A percentile compares a stretch with the other conserved stretches of the same genome.
phyloP scores from a whole-genome alignment of 345 rosid genomes.

The Pugionium cornutum region DNA sequence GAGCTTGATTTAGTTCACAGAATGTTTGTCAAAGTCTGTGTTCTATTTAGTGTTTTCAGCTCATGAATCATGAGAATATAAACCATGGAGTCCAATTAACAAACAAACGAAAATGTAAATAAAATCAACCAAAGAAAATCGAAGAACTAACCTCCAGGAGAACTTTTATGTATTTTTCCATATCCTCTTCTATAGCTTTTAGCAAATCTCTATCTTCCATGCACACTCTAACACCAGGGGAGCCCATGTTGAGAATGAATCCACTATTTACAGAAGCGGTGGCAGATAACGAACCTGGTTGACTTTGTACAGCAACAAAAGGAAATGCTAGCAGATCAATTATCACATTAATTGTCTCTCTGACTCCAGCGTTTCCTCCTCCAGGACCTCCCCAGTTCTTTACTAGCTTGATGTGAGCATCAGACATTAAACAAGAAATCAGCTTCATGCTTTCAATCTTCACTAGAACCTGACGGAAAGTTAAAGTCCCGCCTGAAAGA shows the following conservation, averaged over 20 bases:
- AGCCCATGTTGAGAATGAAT: conserved; percentile 80
- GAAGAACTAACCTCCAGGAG: conserved; percentile 72
- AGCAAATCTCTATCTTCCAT: conserved; percentile 75
- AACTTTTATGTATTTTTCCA: conserved; percentile 79
- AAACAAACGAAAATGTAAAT: background rate
- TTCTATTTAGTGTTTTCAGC: conserved; percentile 13
- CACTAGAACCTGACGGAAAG: conserved; percentile 75
- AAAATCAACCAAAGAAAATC: conserved; percentile 9
- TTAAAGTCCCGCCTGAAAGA: conserved; percentile 73
- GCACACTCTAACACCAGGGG: conserved; percentile 75
- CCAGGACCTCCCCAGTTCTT: conserved; percentile 87
- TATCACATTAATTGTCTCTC: conserved; percentile 66
- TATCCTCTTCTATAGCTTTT: conserved; percentile 82
- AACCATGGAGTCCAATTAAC: background rate
- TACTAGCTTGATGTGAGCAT: conserved; percentile 79
- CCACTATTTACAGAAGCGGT: conserved; percentile 93
- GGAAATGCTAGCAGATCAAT: conserved; percentile 92
- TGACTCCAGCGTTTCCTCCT: conserved; percentile 88
- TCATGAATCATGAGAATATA: conserved; percentile 9
- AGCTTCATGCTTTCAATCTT: conserved; percentile 64
- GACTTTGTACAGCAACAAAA: conserved; percentile 83
- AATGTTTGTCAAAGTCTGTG: conserved; percentile 8
- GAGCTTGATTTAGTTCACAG: background rate
- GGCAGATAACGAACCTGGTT: conserved; percentile 74
- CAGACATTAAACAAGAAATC: conserved; percentile 61